These are phyloP conservation scores for Pseudogymnoascus sp. DNA, from an alignment of 2,329 filamentous ascomycete species.

Conservation along the genomic window DNA sequence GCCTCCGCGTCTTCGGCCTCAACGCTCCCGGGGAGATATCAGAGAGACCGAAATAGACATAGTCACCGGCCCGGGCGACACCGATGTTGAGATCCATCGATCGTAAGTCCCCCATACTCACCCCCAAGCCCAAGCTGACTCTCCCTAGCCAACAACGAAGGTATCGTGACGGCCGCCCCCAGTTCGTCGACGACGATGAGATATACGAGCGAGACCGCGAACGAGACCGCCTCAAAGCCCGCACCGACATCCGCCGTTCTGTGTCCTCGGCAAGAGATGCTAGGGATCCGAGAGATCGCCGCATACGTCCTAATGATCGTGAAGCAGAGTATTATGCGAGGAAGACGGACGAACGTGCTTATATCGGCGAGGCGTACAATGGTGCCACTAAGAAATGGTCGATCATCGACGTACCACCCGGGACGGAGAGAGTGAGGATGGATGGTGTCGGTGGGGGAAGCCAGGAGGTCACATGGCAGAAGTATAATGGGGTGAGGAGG, in stretches of 20 bases:
- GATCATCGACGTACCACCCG: conserved; percentile 76
- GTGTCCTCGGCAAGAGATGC: conserved; percentile 38
- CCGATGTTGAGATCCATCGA: conserved; percentile 47
- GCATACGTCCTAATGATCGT: conserved; percentile 33
- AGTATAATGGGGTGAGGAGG: conserved; percentile 68
- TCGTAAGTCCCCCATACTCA: background rate
- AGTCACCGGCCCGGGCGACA: conserved; percentile 44
- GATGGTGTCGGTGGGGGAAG: conserved; percentile 67
- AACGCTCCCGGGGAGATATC: conserved; percentile 36
- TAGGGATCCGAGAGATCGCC: conserved; percentile 24
- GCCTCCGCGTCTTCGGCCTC: conserved; percentile 39
- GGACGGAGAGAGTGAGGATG: conserved; percentile 74
- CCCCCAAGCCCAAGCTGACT: background rate
- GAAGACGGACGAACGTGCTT: conserved; percentile 59
- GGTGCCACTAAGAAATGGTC: conserved; percentile 71
- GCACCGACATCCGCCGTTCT: conserved; percentile 32
- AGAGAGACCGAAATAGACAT: conserved; percentile 55
- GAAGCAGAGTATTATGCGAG: conserved; percentile 58
- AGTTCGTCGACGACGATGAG: conserved; percentile 57
- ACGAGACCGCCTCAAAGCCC: conserved; percentile 38
- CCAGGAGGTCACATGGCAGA: conserved; percentile 71
- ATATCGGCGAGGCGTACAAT: conserved; percentile 64
- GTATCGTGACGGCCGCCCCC: conserved; percentile 34
- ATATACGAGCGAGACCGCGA: conserved; percentile 52
- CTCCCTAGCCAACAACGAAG: background rate